Conservation (phyloP, 2,329 filamentous ascomycete species). For the Penicillium hordei region DNA sequence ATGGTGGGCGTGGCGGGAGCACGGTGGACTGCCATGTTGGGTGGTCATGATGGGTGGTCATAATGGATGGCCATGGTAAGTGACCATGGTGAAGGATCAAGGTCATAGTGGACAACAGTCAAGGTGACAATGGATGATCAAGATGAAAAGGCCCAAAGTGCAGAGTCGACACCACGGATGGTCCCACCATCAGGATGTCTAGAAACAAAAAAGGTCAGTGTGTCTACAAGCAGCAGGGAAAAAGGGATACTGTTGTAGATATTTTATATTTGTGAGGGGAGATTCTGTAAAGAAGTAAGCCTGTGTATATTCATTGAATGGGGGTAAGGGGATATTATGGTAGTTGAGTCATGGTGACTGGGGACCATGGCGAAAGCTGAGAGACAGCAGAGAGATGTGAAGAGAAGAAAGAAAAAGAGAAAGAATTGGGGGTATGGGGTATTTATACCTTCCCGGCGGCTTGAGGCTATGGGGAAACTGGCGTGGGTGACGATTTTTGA, state of each 20-base stretch:
- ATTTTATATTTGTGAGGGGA: background rate
- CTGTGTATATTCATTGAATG: background rate
- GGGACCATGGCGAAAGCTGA: background rate
- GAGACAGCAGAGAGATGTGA: background rate
- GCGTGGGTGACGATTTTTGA: background rate
- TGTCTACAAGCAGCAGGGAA: no score
- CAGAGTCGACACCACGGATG: background rate
- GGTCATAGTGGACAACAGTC: background rate
- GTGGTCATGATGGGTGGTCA: background rate
- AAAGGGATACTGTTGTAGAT: background rate
- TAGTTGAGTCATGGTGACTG: background rate
- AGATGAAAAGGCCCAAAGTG: background rate
- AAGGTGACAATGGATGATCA: background rate
- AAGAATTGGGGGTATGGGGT: background rate
- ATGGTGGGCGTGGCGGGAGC: background rate
- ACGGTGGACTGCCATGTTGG: background rate
- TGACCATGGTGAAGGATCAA: background rate
- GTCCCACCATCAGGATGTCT: background rate
- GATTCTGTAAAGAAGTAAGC: background rate
- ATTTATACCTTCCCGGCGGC: background rate
- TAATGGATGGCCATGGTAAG: no score
- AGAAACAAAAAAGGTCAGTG: background rate
- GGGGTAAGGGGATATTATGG: background rate
- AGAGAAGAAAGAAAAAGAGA: background rate
- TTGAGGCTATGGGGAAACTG: background rate